Evolutionary conservation across 1,284 basidiomycete species (phyloP).

Genomic region (Trichosporon sp.): DNA sequence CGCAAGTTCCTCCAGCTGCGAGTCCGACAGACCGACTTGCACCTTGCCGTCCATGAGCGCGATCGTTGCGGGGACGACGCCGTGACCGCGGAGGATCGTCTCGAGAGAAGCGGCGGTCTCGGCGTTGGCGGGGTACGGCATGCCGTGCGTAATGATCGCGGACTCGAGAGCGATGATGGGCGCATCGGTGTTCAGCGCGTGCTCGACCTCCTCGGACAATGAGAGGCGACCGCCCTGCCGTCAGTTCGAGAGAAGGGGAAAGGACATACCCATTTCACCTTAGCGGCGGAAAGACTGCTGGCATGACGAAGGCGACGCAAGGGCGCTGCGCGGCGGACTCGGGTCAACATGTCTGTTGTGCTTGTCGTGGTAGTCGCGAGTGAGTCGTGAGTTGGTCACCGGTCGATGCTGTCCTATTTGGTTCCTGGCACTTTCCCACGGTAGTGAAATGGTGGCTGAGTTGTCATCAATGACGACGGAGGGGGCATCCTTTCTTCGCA

Average conservation of each 20-base stretch:
- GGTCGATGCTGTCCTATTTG: slow-evolving; percentile 2
- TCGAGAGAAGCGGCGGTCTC: slow-evolving; percentile 71
- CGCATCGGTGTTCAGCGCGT: slow-evolving; percentile 65
- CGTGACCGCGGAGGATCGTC: slow-evolving; percentile 5
- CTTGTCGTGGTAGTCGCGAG: not conserved
- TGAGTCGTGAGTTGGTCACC: not conserved
- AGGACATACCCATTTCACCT: slow-evolving; percentile 4
- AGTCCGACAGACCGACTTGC: slow-evolving; percentile 75
- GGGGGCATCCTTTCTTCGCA: no score
- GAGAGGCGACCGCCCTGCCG: slow-evolving; percentile 42
- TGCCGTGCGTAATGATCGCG: slow-evolving; percentile 89
- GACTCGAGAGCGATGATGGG: slow-evolving; percentile 65
- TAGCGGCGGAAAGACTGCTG: not conserved
- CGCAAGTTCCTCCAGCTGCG: slow-evolving; percentile 70
- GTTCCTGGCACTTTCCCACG: slow-evolving; percentile 8
- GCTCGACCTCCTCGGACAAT: slow-evolving; percentile 67
- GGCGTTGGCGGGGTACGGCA: slow-evolving; percentile 77
- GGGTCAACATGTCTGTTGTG: not conserved
- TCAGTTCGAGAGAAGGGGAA: not conserved
- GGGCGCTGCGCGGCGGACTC: not conserved
- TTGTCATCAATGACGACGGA: not conserved
- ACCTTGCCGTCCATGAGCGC: slow-evolving; percentile 80
- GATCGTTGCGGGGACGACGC: slow-evolving; percentile 56
- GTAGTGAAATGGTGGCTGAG: not conserved
- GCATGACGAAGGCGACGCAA: not conserved